Base-by-base conservation (phyloP, 495 filamentous ascomycete species). In the Thozetella sp. region DNA sequence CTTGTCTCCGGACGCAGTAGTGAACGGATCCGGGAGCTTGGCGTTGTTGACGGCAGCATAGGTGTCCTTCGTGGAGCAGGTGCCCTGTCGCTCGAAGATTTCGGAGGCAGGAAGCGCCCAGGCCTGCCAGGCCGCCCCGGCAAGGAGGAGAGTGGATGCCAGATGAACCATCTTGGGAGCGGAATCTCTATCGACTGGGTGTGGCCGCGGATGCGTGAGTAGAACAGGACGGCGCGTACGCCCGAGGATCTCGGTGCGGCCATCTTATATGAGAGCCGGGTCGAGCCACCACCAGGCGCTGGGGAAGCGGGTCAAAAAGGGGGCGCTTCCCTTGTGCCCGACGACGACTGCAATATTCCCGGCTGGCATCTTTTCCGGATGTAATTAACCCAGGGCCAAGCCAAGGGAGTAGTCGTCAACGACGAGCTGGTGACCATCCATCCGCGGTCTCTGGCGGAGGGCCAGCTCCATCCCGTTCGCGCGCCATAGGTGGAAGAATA, bases 1-100 rank as follows among this genome's bases (percentile, higher is more conserved):
- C 64, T 74, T 72, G 11, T 40, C 60, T 26, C 81, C 81, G 61
- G 69, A 68, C 23, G 75, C 61, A 56, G 70, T 76, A 22, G 71
- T 79, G 72, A 84, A 86, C 9, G 82, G 83, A 65, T 84, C 78
- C 0, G 81, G 81, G 17, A 86, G 76, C 69, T 78, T 75, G 62
- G 75, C 65, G 20, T 46, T 59, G 66, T 63, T 65, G 27, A 75
- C 63, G 22, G 72, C 54, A 13, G 70, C 54, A 55, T 69, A 70
- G 59, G 24, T 66, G 63, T 40, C 43, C 3, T 57, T 25, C 13
- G 52, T 52, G 17, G 65, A 54, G 67, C 78, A 81, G 40, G 60
- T 63, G 2, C 46, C 65, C 59, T 80, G 78, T 22, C 76, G 75
- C 67, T 67, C 63, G 63, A 79, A 77, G 67, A 81, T 70, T 54